Evolutionary conservation across 257 asterid genomes (phyloP).

Genomic region (Penstemon barbatus): DNA sequence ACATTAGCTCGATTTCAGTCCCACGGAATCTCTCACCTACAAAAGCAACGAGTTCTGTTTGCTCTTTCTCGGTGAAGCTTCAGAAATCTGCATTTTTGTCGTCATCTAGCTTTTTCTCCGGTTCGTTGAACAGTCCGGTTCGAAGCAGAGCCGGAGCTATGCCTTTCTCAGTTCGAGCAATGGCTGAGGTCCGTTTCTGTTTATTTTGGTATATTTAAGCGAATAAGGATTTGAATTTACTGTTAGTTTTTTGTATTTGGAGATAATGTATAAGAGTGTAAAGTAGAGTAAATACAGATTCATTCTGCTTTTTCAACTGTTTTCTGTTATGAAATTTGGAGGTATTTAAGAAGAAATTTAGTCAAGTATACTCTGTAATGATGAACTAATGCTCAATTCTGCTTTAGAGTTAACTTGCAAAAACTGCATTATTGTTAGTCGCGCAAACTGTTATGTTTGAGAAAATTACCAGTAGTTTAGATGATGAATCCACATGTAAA

Average conservation of each 20-base stretch:
- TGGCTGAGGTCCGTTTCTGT: conserved; percentile 52
- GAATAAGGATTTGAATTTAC: too few species aligned
- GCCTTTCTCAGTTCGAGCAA: conserved; percentile 53
- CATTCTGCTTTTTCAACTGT: background rate
- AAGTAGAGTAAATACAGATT: too few species aligned
- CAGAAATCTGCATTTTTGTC: conserved; percentile 34
- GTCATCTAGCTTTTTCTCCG: conserved; percentile 51
- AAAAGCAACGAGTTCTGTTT: conserved; percentile 25
- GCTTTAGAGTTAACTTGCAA: too few species aligned
- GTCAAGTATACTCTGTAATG: too few species aligned
- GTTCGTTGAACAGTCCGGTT: conserved; percentile 41
- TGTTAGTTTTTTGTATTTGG: too few species aligned
- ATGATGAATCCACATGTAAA: too few species aligned
- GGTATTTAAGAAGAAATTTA: background rate
- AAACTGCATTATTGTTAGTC: too few species aligned
- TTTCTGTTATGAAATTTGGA: conserved; percentile 1
- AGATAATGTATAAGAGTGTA: too few species aligned
- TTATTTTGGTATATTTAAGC: background rate
- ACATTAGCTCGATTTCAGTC: conserved; percentile 56
- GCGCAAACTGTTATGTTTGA: too few species aligned
- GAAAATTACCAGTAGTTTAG: too few species aligned
- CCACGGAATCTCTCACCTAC: conserved; percentile 36
- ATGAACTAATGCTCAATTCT: too few species aligned
- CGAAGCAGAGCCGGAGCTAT: conserved; percentile 29
- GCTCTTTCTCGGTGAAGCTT: conserved; percentile 36